A percentile compares a stretch with the other conserved stretches of the same genome.
phyloP scores from a whole-genome alignment of 352 stramenopile genomes.

The Phytophthora cajani region DNA sequence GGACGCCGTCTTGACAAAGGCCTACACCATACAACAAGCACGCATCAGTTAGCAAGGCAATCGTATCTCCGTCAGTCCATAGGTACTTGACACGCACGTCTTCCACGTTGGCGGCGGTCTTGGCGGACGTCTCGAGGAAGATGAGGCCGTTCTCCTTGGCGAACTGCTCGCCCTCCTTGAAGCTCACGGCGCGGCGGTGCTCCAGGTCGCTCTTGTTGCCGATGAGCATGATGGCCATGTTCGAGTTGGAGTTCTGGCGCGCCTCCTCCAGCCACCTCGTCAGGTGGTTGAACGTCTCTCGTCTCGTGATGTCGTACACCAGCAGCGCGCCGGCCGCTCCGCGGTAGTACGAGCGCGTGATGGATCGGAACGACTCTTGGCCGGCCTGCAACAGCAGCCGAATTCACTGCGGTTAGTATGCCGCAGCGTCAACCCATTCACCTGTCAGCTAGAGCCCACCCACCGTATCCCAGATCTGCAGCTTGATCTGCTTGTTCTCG shows the following conservation, averaged over 20 bases:
- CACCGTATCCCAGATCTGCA: constrained; percentile 98
- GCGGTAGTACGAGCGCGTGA: constrained; percentile 99
- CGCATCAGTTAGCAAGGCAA: constrained; percentile 1
- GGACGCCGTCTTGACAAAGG: constrained; percentile 95
- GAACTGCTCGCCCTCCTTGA: constrained; percentile 98
- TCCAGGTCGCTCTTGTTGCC: constrained; percentile 99
- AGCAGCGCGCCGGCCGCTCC: constrained; percentile 96
- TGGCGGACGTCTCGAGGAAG: constrained; percentile 99
- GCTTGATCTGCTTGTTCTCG: constrained; percentile 98
- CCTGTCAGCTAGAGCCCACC: neutral
- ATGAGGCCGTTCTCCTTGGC: constrained; percentile 99
- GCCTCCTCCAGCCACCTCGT: constrained; percentile 98
- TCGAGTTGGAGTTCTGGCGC: constrained; percentile 97
- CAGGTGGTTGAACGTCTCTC: constrained; percentile 99
- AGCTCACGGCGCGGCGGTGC: constrained; percentile 95
- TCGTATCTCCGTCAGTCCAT: neutral
- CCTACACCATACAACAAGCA: constrained; percentile 43
- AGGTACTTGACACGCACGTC: constrained; percentile 72
- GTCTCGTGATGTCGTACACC: constrained; percentile 98
- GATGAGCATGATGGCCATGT: constrained; percentile 99
- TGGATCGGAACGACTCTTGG: constrained; percentile 99
- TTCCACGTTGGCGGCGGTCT: constrained; percentile 99
- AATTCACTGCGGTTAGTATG: constrained; percentile 21
- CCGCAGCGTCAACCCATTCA: neutral
- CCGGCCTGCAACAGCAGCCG: constrained; percentile 86